phyloP scores from a whole-genome alignment of 345 rosid species.

The Turritis glabra region DNA sequence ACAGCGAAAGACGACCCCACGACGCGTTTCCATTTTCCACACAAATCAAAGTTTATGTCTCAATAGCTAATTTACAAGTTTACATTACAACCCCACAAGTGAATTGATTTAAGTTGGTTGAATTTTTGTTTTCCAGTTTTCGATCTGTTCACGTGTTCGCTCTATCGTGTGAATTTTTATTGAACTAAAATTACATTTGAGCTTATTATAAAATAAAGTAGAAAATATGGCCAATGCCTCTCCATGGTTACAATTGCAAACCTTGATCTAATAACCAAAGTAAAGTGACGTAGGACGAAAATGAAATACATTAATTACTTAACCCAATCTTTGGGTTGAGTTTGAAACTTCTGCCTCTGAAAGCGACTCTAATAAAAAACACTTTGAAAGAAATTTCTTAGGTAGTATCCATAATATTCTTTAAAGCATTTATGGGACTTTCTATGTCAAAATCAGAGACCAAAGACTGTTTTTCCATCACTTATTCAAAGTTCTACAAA shows the following conservation, averaged over 20 bases:
- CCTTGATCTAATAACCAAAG: too few relatives aligned
- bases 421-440: background rate
- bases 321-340: conserved; percentile 13
- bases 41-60: background rate
- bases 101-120: too few relatives aligned
- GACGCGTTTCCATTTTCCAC: conserved; percentile 16
- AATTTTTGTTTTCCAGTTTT: too few relatives aligned
- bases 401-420: conserved; percentile 6
- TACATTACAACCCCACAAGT: background rate
- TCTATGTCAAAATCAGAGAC: background rate
- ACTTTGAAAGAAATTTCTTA: background rate
- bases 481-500: background rate
- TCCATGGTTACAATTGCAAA: too few relatives aligned
- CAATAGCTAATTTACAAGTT: background rate
- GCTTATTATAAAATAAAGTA: too few relatives aligned
- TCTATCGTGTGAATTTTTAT: too few relatives aligned
- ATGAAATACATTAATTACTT: background rate
- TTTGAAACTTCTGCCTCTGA: background rate
- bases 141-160: too few relatives aligned
- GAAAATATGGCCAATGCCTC: too few relatives aligned
- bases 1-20: conserved; percentile 21
- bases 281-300: background rate
- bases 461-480: conserved; percentile 14
- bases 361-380: background rate
- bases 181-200: too few relatives aligned